Conservation (phyloP, 257 asterid genomes). For the Fraxinus americana region DNA sequence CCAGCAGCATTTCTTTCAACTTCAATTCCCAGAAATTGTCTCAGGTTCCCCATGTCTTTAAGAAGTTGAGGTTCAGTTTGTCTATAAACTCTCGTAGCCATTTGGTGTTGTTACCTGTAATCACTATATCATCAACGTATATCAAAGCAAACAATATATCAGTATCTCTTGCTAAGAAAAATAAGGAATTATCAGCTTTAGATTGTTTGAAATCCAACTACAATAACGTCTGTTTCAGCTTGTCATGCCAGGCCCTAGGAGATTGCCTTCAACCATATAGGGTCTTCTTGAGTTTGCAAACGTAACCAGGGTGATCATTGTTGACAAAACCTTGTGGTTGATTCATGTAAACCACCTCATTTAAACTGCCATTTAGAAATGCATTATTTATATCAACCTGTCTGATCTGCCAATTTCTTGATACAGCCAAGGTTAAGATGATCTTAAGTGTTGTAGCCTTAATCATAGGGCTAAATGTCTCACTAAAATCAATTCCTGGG, state of each 20-base stretch:
- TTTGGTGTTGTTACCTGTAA: too few relatives aligned
- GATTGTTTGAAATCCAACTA: background rate
- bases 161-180: background rate
- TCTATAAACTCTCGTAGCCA: too few relatives aligned
- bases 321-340: background rate
- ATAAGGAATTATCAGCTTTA: background rate
- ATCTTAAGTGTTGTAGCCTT: too few relatives aligned
- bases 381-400: too few relatives aligned
- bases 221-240: background rate
- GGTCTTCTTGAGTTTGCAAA: background rate
- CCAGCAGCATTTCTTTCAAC: too few relatives aligned
- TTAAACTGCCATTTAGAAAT: background rate
- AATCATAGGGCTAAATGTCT: background rate
- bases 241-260: background rate
- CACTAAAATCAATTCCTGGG: too few relatives aligned
- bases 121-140: background rate
- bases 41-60: too few relatives aligned
- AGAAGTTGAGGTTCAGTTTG: too few relatives aligned
- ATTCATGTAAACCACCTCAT: background rate
- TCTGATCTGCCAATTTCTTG: background rate
- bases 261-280: background rate
- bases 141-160: too few relatives aligned
- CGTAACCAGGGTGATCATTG: too few relatives aligned
- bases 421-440: background rate
- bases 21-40: too few relatives aligned